Evolutionary conservation across 2,329 filamentous ascomycete genomes (phyloP).

Genomic region (Penicillium nordicum): DNA sequence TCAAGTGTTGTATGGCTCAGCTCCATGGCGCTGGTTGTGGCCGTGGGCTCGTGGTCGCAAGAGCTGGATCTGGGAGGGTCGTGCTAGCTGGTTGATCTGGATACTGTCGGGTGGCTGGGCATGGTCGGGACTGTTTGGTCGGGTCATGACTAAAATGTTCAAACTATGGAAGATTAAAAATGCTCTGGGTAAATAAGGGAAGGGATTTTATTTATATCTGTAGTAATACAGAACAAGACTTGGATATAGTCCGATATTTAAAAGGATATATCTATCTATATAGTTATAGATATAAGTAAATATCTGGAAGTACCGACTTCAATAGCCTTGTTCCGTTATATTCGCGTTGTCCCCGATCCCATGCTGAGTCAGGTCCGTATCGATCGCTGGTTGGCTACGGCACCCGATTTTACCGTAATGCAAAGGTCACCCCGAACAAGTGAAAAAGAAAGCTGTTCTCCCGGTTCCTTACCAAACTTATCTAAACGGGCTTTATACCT

Average conservation of each 20-base stretch:
- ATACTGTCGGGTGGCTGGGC: constrained; percentile 50
- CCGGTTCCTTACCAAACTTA: constrained; percentile 11
- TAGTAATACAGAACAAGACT: neutral
- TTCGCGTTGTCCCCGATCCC: constrained; percentile 27
- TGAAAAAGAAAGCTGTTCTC: constrained; percentile 39
- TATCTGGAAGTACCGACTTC: neutral
- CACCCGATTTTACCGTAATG: constrained; percentile 26
- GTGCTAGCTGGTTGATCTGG: constrained; percentile 51
- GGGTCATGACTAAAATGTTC: constrained; percentile 51
- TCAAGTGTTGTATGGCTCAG: constrained; percentile 49
- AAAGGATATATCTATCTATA: too few relatives aligned
- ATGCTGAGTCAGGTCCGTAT: constrained; percentile 28
- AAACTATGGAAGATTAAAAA: constrained; percentile 42
- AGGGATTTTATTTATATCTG: neutral
- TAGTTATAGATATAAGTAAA: too few relatives aligned
- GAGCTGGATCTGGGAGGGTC: constrained; percentile 50
- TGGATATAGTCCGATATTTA: neutral
- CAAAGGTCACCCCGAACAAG: constrained; percentile 30
- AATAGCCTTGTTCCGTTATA: constrained; percentile 27
- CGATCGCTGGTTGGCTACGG: constrained; percentile 29
- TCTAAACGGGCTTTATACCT: constrained; percentile 12
- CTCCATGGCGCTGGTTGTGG: constrained; percentile 52
- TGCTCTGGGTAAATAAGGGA: constrained; percentile 13
- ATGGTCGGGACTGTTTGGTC: constrained; percentile 38
- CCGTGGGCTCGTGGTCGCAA: constrained; percentile 38